These are phyloP conservation scores for Fraxinus quadrangulata DNA, from an alignment of 257 asterid species.

Conservation along the genomic window DNA sequence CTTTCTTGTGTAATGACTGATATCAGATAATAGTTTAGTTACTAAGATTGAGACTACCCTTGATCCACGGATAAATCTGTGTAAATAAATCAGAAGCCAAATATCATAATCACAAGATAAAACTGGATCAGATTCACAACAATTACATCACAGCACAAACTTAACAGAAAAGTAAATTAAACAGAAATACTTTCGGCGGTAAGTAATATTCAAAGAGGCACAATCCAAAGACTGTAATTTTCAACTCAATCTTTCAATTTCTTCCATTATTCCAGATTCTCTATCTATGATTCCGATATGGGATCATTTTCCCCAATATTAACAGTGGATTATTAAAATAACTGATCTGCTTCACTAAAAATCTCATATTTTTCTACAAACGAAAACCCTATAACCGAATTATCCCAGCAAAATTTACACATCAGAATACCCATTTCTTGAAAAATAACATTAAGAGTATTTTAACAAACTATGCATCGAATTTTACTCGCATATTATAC, in stretches of 20 bases:
- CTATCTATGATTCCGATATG: neutral
- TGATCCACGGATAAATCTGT: slow-evolving; percentile 21
- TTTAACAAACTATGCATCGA: too few relatives aligned
- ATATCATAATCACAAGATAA: neutral
- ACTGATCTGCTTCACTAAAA: neutral
- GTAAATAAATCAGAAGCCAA: slow-evolving; percentile 20
- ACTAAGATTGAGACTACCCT: neutral
- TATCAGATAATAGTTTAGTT: neutral
- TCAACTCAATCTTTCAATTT: neutral
- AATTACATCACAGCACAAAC: neutral
- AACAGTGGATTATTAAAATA: neutral
- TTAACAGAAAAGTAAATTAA: slow-evolving; percentile 4
- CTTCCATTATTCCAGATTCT: neutral
- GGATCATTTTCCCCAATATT: neutral
- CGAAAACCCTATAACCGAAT: neutral
- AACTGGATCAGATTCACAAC: neutral
- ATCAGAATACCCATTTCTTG: neutral
- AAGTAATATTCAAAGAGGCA: neutral
- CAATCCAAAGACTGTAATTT: neutral
- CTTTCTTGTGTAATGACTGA: slow-evolving; percentile 3
- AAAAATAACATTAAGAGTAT: neutral
- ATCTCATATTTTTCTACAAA: neutral
- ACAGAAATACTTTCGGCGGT: neutral
- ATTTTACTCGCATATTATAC: neutral
- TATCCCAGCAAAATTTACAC: neutral